phyloP scores from a whole-genome alignment of 352 stramenopile genomes.

The Peronospora destructor region DNA sequence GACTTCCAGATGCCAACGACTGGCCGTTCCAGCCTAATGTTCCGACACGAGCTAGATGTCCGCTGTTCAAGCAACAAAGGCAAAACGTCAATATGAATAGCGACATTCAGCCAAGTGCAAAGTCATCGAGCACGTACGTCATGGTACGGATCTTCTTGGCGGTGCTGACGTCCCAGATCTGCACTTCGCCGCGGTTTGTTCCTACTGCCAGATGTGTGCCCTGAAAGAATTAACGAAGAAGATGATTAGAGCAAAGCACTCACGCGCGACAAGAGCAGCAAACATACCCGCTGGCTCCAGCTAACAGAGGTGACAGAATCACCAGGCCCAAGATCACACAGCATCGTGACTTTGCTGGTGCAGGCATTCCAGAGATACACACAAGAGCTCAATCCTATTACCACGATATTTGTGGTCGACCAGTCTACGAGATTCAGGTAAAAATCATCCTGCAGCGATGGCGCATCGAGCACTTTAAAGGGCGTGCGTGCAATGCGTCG shows the following conservation, averaged over 20 bases:
- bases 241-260: slow-evolving; percentile 2
- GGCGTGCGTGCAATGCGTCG: slow-evolving; percentile 89
- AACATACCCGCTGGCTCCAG: slow-evolving; percentile 85
- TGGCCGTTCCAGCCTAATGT: slow-evolving; percentile 87
- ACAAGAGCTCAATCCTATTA: slow-evolving; percentile 88
- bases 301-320: slow-evolving; percentile 91
- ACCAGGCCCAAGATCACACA: slow-evolving; percentile 76
- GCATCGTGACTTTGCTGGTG: slow-evolving; percentile 89
- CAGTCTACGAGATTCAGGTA: slow-evolving; percentile 98
- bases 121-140: slow-evolving; percentile 32
- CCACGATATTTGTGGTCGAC: slow-evolving; percentile 92
- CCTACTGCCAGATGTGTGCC: slow-evolving; percentile 90
- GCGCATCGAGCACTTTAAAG: slow-evolving; percentile 97
- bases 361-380: slow-evolving; percentile 95
- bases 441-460: slow-evolving; percentile 95
- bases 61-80: slow-evolving; percentile 29
- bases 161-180: slow-evolving; percentile 91
- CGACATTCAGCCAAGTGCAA: neutral
- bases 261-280: neutral
- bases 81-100: slow-evolving; percentile 8
- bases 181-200: slow-evolving; percentile 90
- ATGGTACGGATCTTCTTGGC: slow-evolving; percentile 89
- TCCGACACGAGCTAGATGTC: slow-evolving; percentile 90
- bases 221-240: slow-evolving; percentile 20
- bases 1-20: slow-evolving; percentile 90